Evolutionary conservation across 495 filamentous ascomycete genomes (phyloP), one percentile per base, ranked within the genome.

Genomic region (Neurospora sp.): DNA sequence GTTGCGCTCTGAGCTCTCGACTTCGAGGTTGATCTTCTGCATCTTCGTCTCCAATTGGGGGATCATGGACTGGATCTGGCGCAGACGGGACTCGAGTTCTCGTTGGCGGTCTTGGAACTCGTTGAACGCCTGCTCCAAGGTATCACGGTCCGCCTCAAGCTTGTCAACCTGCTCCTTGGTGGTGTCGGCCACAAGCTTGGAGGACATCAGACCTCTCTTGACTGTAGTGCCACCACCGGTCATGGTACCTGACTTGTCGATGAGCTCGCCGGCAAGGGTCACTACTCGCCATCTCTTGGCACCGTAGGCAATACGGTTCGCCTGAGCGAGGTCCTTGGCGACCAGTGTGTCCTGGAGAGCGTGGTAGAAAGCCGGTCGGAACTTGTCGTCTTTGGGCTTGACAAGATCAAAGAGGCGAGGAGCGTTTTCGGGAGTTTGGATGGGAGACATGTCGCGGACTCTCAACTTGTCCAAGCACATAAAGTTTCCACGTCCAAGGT

Each of bases 241-340:
- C 96, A 99, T 98, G 10, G 96, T 98, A 83, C 96, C 96, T 3
- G 94, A 97, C 75, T 93, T 94, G 81, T 99, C 96, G 73, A 99
- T 98, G 68, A 99, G 87, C 78, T 97, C 94, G 22, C 96, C 96
- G 76, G 95, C 92, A 38, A 98, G 88, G 0, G 96, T 98, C 35
- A 99, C 96, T 3, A 99, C 96, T 76, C 96, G 89, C 95, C 96
- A 98, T 75, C 96, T 86, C 78, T 88, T 91, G 48, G 91, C 92
- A 68, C 96, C 96, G 76, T 98, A 98, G 31, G 96, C 96, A 73
- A 99, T 97, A 31, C 95, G 89, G 79, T 98, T 98, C 3, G 96
- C 96, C 79, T 98, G 95, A 53, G 91, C 90, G 27, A 98, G 86
- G 77, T 98, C 94, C 71, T 92, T 93, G 8, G 96, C 96, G 48